Percentiles rank a stretch among this genome's conserved stretches.
phyloP scores from a whole-genome alignment of 2,329 filamentous ascomycete species.

The Spiromastix sp. region DNA sequence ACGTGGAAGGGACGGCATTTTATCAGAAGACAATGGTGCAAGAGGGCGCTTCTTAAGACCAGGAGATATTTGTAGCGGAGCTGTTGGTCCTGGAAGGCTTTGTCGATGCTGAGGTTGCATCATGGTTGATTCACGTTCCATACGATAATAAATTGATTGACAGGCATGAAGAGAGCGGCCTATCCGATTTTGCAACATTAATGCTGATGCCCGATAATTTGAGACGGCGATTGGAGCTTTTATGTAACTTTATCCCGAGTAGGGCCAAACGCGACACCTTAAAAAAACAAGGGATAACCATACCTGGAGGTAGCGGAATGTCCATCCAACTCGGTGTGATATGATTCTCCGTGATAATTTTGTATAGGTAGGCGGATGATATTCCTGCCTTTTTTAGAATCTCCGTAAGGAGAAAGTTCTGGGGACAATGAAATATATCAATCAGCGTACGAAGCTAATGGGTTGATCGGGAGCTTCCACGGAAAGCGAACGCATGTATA shows the following conservation, averaged over 20 bases:
- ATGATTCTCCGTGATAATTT: constrained; percentile 27
- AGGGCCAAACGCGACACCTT: too few relatives aligned
- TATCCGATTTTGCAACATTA: constrained; percentile 10
- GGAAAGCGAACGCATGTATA: too few relatives aligned
- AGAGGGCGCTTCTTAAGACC: constrained; percentile 15
- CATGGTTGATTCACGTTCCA: constrained; percentile 22
- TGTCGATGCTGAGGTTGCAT: constrained; percentile 13
- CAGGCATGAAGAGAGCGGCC: constrained; percentile 31
- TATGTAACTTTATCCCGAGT: too few relatives aligned
- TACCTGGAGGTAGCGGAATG: constrained; percentile 35
- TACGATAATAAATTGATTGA: constrained; percentile 23
- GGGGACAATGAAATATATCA: too few relatives aligned
- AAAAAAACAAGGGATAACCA: constrained; percentile 4
- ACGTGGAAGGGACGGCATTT: constrained; percentile 17
- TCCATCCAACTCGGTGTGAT: constrained; percentile 29
- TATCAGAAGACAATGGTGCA: constrained; percentile 22
- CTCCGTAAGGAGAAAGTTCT: constrained; percentile 33
- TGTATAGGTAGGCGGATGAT: constrained; percentile 26
- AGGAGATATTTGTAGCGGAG: constrained; percentile 10
- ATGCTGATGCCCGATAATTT: not conserved
- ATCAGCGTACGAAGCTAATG: too few relatives aligned
- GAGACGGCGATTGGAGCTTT: not conserved
- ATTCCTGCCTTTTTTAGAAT: constrained; percentile 31
- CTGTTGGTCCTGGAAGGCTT: constrained; percentile 11
- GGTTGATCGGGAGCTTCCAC: too few relatives aligned